Conservation (phyloP, 768 basidiomycete genomes). For the Sutorius australiensis region DNA sequence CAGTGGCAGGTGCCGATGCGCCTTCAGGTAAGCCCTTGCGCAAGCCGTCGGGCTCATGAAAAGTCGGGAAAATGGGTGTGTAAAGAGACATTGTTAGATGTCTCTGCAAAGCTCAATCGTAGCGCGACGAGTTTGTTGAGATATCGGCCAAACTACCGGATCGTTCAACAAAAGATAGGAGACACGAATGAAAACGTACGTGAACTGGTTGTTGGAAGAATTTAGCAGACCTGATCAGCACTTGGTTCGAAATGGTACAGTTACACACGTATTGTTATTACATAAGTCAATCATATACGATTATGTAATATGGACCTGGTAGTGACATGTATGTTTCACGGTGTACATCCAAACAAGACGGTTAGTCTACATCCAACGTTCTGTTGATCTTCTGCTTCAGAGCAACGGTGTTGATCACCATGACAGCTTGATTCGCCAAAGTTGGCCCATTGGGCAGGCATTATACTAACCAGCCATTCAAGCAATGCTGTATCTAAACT, state of each 20-base stretch:
- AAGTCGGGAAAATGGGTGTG: conserved; percentile 32
- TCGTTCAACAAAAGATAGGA: not conserved
- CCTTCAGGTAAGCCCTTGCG: conserved; percentile 7
- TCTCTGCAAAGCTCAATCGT: not conserved
- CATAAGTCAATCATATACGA: not conserved
- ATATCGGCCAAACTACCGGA: not conserved
- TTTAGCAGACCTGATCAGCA: not conserved
- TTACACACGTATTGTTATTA: conserved; percentile 2
- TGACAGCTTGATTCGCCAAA: conserved; percentile 18
- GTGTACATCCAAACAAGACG: not conserved
- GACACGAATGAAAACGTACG: conserved; percentile 1
- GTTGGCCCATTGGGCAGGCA: conserved; percentile 14
- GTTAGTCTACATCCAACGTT: not conserved
- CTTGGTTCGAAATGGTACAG: not conserved
- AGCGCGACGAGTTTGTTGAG: not conserved
- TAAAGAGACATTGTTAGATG: conserved; percentile 32
- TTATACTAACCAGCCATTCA: conserved; percentile 3
- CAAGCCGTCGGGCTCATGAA: conserved; percentile 5
- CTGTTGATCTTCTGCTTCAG: conserved; percentile 13
- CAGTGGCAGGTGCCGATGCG: not conserved
- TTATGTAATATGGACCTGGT: conserved; percentile 9
- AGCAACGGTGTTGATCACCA: conserved; percentile 17
- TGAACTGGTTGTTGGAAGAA: not conserved
- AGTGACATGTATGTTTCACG: not conserved
- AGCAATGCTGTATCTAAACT: conserved; percentile 14